These are phyloP conservation scores for Tuber melanosporum DNA, from an alignment of 495 filamentous ascomycete genomes.

Conservation along the genomic window DNA sequence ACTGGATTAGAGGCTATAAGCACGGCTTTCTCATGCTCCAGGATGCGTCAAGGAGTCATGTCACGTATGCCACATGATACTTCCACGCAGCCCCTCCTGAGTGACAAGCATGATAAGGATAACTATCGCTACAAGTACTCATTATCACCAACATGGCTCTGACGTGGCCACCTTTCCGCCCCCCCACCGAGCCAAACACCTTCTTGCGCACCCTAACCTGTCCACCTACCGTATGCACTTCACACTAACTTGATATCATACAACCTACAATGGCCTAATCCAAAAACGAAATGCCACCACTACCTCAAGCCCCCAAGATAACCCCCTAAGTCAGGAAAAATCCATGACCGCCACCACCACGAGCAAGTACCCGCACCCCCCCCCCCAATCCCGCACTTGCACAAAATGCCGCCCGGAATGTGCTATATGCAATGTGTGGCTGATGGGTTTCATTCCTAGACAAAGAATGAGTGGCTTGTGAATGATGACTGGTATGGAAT, in stretches of 20 bases:
- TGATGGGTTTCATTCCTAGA: no score
- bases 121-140: neutral
- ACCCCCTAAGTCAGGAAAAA: no score
- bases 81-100: neutral
- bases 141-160: neutral
- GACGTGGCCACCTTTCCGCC: neutral
- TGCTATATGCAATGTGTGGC: no score
- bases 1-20: neutral
- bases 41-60: neutral
- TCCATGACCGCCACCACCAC: no score
- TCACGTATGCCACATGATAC: neutral
- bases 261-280: neutral
- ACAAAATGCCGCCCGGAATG: no score
- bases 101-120: neutral
- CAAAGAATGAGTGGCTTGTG: no score
- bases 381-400: no score
- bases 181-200: neutral
- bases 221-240: no score
- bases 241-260: neutral
- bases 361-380: no score
- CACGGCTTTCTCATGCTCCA: neutral
- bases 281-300: no score
- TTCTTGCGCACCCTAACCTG: neutral
- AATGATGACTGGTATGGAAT: no score
- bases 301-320: neutral